A percentile compares a stretch with the other conserved stretches of the same genome.
Evolutionary conservation across 345 rosid species (phyloP).

Genomic region (Eucalyptus paniculata): DNA sequence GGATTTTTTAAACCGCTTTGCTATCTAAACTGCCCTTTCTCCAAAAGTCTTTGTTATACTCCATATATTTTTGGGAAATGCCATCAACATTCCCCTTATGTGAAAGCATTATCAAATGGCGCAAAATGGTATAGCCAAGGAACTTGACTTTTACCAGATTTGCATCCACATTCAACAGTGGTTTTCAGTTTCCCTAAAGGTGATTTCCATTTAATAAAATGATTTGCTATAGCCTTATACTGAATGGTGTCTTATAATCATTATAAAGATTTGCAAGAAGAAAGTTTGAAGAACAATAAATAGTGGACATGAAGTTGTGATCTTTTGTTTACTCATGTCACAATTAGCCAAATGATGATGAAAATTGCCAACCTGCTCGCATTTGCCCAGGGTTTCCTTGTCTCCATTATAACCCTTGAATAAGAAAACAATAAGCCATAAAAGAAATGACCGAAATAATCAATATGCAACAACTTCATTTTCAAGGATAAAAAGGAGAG

Average conservation of each 20-base stretch:
- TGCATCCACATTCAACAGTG: not conserved
- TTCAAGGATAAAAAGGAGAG: not conserved
- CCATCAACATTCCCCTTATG: not conserved
- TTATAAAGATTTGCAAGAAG: not conserved
- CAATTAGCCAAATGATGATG: not conserved
- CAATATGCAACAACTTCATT: not conserved
- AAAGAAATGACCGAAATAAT: not conserved
- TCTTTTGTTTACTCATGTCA: not conserved
- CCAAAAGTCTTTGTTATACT: not conserved
- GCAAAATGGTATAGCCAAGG: not conserved
- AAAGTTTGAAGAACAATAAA: not conserved
- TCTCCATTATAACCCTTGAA: conserved; percentile 74
- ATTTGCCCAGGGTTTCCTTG: conserved; percentile 78
- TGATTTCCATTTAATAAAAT: not conserved
- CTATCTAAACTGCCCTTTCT: not conserved
- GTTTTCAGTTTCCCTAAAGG: not conserved
- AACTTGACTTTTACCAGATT: not conserved
- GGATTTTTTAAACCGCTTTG: not conserved
- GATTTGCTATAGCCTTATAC: not conserved
- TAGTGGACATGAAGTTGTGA: not conserved
- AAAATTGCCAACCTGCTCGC: conserved; percentile 53
- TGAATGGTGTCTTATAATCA: not conserved
- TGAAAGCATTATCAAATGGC: not conserved
- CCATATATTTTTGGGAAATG: not conserved
- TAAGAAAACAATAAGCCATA: not conserved